phyloP scores from a whole-genome alignment of 768 basidiomycete species.

The Psilocybe tampanensis region DNA sequence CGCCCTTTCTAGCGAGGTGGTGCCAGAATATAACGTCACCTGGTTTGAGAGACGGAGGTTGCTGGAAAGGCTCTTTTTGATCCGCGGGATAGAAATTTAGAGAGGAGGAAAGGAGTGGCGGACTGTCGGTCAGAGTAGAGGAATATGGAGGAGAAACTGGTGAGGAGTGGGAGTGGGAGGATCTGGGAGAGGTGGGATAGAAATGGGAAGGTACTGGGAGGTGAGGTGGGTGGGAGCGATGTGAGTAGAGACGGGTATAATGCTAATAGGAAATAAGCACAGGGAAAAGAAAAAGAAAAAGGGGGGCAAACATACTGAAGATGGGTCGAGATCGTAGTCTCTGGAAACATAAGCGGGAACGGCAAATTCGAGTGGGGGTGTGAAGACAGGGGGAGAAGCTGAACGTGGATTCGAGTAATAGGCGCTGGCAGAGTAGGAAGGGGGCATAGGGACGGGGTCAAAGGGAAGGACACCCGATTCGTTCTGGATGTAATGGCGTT shows the following conservation, averaged over 20 bases:
- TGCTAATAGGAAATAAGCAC: slow-evolving; percentile 7
- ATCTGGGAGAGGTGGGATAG: slow-evolving; percentile 6
- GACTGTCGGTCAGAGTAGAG: slow-evolving; percentile 13
- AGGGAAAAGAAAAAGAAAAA: background rate
- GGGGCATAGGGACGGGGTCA: slow-evolving; percentile 23
- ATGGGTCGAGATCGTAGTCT: slow-evolving; percentile 6
- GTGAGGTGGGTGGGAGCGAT: slow-evolving; percentile 4
- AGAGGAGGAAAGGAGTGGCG: slow-evolving; percentile 24
- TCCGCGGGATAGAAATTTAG: slow-evolving; percentile 33
- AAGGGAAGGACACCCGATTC: slow-evolving; percentile 64
- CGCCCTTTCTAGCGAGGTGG: slow-evolving; percentile 68
- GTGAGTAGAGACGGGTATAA: slow-evolving; percentile 8
- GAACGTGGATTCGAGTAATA: slow-evolving; percentile 23
- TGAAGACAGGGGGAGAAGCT: slow-evolving; percentile 27
- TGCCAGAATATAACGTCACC: slow-evolving; percentile 80
- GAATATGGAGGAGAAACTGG: background rate
- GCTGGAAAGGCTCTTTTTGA: slow-evolving; percentile 38
- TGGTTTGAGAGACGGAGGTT: slow-evolving; percentile 43
- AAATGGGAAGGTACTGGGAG: slow-evolving; percentile 6
- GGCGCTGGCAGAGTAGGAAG: slow-evolving; percentile 9
- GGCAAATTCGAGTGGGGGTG: slow-evolving; percentile 41
- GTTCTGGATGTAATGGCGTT: slow-evolving; percentile 62
- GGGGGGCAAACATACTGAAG: slow-evolving; percentile 11
- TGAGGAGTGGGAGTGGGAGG: slow-evolving; percentile 14
- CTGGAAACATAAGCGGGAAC: slow-evolving; percentile 24